Evolutionary conservation across 495 filamentous ascomycete genomes (phyloP), one percentile per base, ranked within the genome.

Genomic region (Aspergillus coremiiformis): DNA sequence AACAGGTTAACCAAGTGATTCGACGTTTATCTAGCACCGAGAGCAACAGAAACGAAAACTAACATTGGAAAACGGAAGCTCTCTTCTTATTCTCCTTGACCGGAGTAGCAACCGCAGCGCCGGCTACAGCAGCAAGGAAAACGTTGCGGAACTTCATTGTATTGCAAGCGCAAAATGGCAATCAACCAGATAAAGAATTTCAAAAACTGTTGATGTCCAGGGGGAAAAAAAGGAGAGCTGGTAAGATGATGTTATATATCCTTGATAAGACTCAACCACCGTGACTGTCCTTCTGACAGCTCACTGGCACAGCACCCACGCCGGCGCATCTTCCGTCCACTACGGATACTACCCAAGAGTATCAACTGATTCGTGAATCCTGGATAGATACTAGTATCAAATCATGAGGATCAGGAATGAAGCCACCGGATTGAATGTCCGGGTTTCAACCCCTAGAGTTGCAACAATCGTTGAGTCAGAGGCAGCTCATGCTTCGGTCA

Each of bases 31-130:
- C n/a, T n/a, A 11, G n/a, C 2, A 8, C n/a, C 0, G 11, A 5
- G 4, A 26, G 8, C 6, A 2, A 49, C n/a, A 39, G 5, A n/a
- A 70, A 11, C 81, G 60, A 2, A 66, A 58, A 68, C 64, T 76
- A 65, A 66, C 62, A 66, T 57, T 63, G 20, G 19, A 66, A 63
- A 9, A 50, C 26, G 37, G 59, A 62, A 23, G 55, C 56, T 35
- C 57, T 54, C 51, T 67, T 65, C 37, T 54, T 53, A 12, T 53
- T 32, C 29, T 49, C 50, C 32, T 57, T 58, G 20, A 52, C 26
- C 24, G 65, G 66, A 41, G 58, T 54, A 35, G 62, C 61, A 30
- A 59, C 53, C 47, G 60, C 60, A 46, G 60, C 57, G 45, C 57
- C 65, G 20, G 64, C 62, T 48, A 51, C 60, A 24, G 59, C 59